A percentile compares a stretch with the other conserved stretches of the same genome.
Evolutionary conservation across 805 yeast species (phyloP).

Genomic region (Starmerella floris): DNA sequence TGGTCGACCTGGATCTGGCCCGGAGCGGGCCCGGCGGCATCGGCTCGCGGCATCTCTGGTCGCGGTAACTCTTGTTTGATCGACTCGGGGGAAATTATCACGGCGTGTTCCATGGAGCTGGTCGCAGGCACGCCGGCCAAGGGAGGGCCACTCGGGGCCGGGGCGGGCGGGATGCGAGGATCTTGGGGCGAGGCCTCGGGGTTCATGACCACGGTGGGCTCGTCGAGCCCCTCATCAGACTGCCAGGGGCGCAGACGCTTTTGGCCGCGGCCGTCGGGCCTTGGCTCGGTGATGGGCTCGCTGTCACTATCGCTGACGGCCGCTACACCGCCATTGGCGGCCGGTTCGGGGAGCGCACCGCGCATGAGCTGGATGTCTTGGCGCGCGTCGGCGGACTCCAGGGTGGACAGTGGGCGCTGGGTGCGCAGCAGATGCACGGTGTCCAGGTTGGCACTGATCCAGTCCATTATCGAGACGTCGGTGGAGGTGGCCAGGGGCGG

Average conservation of each 20-base stretch:
- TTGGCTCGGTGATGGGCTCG: neutral
- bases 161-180: neutral
- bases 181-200: neutral
- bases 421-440: slow-evolving; percentile 19
- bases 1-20: slow-evolving; percentile 8
- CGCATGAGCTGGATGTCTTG: slow-evolving; percentile 16
- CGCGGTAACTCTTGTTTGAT: no score
- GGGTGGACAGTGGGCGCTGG: slow-evolving; percentile 15
- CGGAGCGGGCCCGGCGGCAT: slow-evolving; percentile 1
- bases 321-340: neutral
- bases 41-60: neutral
- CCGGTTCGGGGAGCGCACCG: neutral
- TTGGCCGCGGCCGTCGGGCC: neutral
- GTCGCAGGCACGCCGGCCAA: neutral
- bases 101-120: neutral
- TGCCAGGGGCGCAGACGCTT: neutral
- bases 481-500: slow-evolving; percentile 6
- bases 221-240: neutral
- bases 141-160: neutral
- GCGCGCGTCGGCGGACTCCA: slow-evolving; percentile 17
- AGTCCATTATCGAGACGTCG: slow-evolving; percentile 17
- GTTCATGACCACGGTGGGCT: neutral
- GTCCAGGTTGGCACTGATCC: slow-evolving; percentile 22
- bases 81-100: no score
- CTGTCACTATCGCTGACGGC: neutral